Conservation (phyloP, 2,329 filamentous ascomycete species). For the Nigrospora osmanthi region DNA sequence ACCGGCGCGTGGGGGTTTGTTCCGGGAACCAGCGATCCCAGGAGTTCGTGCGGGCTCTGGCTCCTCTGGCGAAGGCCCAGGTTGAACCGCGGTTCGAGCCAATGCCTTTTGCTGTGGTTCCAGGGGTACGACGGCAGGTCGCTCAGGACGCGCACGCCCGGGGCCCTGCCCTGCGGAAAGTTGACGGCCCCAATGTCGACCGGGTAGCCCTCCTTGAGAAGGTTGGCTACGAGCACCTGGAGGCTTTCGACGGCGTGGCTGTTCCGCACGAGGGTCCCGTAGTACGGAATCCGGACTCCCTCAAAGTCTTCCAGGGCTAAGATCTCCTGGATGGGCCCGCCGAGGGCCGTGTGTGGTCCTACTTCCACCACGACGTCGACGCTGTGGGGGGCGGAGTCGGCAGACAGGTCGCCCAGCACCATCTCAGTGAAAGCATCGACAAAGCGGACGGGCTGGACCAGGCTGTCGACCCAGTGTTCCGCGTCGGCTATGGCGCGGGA, state of each 20-base stretch:
- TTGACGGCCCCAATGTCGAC: no score
- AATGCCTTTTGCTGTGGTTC: no score
- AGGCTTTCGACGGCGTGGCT: conserved; percentile 7
- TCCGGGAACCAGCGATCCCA: no score
- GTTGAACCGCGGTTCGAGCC: no score
- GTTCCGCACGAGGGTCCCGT: conserved; percentile 6
- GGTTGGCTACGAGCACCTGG: not conserved
- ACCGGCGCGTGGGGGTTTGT: no score
- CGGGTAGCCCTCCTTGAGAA: not conserved
- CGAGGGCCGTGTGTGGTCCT: conserved; percentile 26
- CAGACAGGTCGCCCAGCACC: conserved; percentile 1
- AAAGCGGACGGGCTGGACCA: conserved; percentile 16
- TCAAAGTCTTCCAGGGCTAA: not conserved
- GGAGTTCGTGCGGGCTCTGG: no score
- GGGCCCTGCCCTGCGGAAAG: no score
- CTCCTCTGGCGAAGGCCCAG: no score
- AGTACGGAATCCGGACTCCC: conserved; percentile 6
- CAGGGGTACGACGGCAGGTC: no score
- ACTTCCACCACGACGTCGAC: conserved; percentile 18
- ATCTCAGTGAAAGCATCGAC: conserved; percentile 11
- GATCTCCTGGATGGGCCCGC: conserved; percentile 21
- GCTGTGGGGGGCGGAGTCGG: conserved; percentile 1
- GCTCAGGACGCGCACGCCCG: no score
- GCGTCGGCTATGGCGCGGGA: conserved; percentile 1
- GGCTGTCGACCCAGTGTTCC: conserved; percentile 13